Percentiles rank a stretch among this genome's conserved stretches.
phyloP scores from a whole-genome alignment of 768 basidiomycete genomes.

The Russula vinacea region DNA sequence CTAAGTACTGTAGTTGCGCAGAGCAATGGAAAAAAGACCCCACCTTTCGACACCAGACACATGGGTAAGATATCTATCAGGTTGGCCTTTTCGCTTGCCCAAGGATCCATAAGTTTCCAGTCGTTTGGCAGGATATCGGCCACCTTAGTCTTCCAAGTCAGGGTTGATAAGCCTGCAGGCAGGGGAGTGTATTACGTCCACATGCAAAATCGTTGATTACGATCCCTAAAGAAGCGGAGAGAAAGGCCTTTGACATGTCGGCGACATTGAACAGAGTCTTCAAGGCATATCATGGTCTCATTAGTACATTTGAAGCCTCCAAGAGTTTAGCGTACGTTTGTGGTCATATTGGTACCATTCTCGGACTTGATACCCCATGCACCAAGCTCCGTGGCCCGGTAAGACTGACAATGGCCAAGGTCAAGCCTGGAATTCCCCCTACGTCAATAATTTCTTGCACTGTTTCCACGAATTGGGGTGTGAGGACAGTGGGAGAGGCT shows the following conservation, averaged over 20 bases:
- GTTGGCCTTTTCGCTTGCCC: slow-evolving; percentile 40
- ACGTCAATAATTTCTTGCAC: slow-evolving; percentile 3
- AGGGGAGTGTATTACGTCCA: slow-evolving; percentile 38
- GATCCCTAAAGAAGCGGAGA: slow-evolving; percentile 41
- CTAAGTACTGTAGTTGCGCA: neutral
- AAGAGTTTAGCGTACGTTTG: slow-evolving; percentile 10
- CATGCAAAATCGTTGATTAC: slow-evolving; percentile 43
- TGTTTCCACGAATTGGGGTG: neutral
- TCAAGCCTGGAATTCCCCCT: slow-evolving; percentile 11
- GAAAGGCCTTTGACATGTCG: slow-evolving; percentile 43
- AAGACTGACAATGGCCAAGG: slow-evolving; percentile 12
- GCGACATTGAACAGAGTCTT: slow-evolving; percentile 43
- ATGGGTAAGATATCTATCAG: slow-evolving; percentile 43
- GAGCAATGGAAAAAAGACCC: neutral
- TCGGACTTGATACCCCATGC: slow-evolving; percentile 24
- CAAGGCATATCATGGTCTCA: neutral
- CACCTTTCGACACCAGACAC: slow-evolving; percentile 43
- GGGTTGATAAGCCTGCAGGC: slow-evolving; percentile 34
- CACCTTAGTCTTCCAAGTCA: slow-evolving; percentile 42
- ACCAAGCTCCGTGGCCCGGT: slow-evolving; percentile 13
- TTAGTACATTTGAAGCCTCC: neutral
- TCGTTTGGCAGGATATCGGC: slow-evolving; percentile 38
- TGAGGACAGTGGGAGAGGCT: slow-evolving; percentile 7
- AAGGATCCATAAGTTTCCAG: slow-evolving; percentile 44
- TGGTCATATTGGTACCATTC: slow-evolving; percentile 22